Evolutionary conservation across 2,329 filamentous ascomycete genomes (phyloP).

Genomic region (Metarhizium guizhouense): DNA sequence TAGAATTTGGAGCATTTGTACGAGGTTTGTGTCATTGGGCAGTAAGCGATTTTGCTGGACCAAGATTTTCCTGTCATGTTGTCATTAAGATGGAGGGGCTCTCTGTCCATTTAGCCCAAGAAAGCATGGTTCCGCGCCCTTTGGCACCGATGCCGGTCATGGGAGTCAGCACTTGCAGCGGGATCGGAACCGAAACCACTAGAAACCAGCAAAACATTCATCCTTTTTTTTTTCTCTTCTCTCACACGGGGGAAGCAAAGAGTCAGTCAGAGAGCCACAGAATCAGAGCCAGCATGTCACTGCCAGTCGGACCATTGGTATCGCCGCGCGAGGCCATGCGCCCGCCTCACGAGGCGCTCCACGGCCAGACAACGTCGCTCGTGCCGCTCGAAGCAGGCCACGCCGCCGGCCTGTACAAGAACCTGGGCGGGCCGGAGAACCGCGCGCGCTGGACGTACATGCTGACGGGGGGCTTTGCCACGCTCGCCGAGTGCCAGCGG

Average conservation of each 20-base stretch:
- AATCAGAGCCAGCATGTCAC: background rate
- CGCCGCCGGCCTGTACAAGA: conserved; percentile 18
- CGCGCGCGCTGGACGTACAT: conserved; percentile 26
- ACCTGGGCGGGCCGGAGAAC: conserved; percentile 24
- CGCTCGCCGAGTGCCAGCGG: conserved; percentile 11
- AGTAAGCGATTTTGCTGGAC: too few relatives aligned
- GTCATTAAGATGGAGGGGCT: too few relatives aligned
- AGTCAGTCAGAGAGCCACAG: too few relatives aligned
- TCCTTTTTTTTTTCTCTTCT: background rate
- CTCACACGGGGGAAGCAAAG: background rate
- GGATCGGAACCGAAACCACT: too few relatives aligned
- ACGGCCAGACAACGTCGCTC: conserved; percentile 22
- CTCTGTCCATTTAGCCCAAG: too few relatives aligned
- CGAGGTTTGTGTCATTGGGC: background rate
- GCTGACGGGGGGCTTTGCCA: conserved; percentile 15
- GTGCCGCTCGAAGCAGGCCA: conserved; percentile 19
- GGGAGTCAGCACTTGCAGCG: too few relatives aligned
- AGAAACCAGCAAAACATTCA: too few relatives aligned
- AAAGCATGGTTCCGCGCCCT: too few relatives aligned
- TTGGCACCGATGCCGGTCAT: too few relatives aligned
- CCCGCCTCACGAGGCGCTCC: conserved; percentile 12
- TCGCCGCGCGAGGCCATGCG: conserved; percentile 4
- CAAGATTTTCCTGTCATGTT: too few relatives aligned
- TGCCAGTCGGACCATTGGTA: conserved; percentile 4
- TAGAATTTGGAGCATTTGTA: background rate